Evolutionary conservation across 2,329 filamentous ascomycete genomes (phyloP).

Genomic region (Aspergillus awamori): DNA sequence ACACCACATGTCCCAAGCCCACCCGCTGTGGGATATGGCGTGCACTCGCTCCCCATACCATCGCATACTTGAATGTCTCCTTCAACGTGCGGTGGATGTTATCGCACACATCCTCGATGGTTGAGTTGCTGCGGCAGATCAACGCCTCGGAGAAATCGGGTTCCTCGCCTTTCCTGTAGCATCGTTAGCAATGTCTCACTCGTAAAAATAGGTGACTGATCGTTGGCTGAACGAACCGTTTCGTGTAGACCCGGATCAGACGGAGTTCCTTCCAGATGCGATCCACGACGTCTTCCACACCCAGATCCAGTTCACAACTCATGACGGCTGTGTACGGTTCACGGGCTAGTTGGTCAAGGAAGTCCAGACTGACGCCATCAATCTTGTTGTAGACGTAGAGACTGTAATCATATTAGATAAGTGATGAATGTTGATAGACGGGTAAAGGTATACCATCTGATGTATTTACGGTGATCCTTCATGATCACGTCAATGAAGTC

Average conservation of each 20-base stretch:
- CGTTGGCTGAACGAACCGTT: conserved; percentile 54
- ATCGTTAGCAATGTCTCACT: conserved; percentile 9
- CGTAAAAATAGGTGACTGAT: not conserved
- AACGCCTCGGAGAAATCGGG: conserved; percentile 88
- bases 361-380: conserved; percentile 89
- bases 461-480: conserved; percentile 98
- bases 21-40: conserved; percentile 93
- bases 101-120: conserved; percentile 96
- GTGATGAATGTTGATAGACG: not conserved
- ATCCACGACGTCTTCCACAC: conserved; percentile 90
- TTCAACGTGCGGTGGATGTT: conserved; percentile 90
- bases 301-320: conserved; percentile 94
- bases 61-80: conserved; percentile 97
- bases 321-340: conserved; percentile 96
- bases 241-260: conserved; percentile 92
- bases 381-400: conserved; percentile 99
- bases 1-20: conserved; percentile 77
- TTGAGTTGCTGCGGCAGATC: conserved; percentile 85
- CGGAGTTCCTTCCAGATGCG: conserved; percentile 91
- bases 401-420: conserved; percentile 40
- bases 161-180: conserved; percentile 75
- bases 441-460: conserved; percentile 60
- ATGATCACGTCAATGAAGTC: conserved; percentile 99
- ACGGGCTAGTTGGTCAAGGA: conserved; percentile 85
- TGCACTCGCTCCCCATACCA: conserved; percentile 97